Evolutionary conservation across 1,284 basidiomycete species (phyloP).

Genomic region (Naganishia cerealis): DNA sequence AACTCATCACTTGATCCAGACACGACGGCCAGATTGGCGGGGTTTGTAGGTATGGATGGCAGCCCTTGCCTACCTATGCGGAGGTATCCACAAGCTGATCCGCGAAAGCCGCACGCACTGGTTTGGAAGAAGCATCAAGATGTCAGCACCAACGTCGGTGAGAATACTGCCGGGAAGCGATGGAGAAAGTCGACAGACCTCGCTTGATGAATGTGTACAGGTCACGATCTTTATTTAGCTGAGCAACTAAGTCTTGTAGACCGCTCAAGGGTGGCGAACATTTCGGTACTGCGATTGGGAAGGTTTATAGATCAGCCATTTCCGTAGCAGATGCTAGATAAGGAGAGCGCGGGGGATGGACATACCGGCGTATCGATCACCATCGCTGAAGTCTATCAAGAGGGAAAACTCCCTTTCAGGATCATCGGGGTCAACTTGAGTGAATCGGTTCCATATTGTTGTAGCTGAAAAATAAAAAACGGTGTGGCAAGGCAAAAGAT

Average conservation of each 20-base stretch:
- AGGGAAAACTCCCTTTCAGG: slow-evolving; percentile 68
- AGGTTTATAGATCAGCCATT: not conserved
- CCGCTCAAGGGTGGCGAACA: slow-evolving; percentile 47
- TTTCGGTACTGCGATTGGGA: slow-evolving; percentile 43
- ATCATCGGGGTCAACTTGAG: slow-evolving; percentile 63
- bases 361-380: slow-evolving; percentile 65
- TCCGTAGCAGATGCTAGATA: not conserved
- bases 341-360: slow-evolving; percentile 8
- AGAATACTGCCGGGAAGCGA: not conserved
- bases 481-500: not conserved
- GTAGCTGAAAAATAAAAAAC: not conserved
- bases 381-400: slow-evolving; percentile 68
- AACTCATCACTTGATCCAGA: too few species aligned
- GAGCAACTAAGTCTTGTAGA: slow-evolving; percentile 44
- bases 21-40: too few species aligned
- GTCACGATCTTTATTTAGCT: slow-evolving; percentile 50
- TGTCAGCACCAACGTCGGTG: not conserved
- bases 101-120: slow-evolving; percentile 8
- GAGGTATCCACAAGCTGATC: not conserved
- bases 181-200: slow-evolving; percentile 39
- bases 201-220: slow-evolving; percentile 50
- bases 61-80: not conserved
- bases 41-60: not conserved
- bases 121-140: not conserved
- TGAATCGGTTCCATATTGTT: slow-evolving; percentile 55